Base-by-base conservation (phyloP, 306 rosid species). In the Dalbergia cultrata region DNA sequence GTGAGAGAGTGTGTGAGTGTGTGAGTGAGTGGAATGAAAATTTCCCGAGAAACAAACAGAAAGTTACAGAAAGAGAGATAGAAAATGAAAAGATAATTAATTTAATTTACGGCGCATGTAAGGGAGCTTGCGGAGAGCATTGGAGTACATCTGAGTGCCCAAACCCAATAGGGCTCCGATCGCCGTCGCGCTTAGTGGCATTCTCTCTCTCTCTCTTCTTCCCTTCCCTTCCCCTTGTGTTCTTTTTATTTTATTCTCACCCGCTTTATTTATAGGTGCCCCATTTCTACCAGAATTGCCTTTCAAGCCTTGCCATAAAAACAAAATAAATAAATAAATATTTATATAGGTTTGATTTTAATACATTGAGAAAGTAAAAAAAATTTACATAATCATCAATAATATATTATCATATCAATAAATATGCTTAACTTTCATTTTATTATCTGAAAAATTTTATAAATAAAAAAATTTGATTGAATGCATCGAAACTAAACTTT, bases 61-160 rank as follows among this genome's bases (percentile, higher is more conserved):
- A 62, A 82, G 12, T 17, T 2, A 63, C 62, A 33, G 16, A 43
- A 22, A 82, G 0, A 34, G 31, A 67, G 16, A n/a, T 2, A 17
- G 16, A 4, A 3, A 43, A 73, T 34, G 26, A 73, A 26, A 26
- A 26, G 31, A 26, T 26, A 26, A 26, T 26, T 26, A 26, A 26
- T 26, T 26, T 26, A 26, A 26, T 44, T 13, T 88, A 95, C 97
- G 97, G 83, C 99, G 97, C 97, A 93, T 95, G 82, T 91, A 93
- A 22, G 97, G 99, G n/a, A 95, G 98, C 80, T 91, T 95, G 18
- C 99, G 97, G 84, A 95, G 99, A 63, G 99, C 96, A 63, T 95
- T 95, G 83, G 99, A 95, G 76, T 91, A 89, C 98, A 93, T 85
- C 89, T 95, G 99, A 6, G 91, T 90, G 1, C 98, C 94, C 81